Conservation (phyloP, 1,284 basidiomycete genomes). For the Coriolopsis trogii region DNA sequence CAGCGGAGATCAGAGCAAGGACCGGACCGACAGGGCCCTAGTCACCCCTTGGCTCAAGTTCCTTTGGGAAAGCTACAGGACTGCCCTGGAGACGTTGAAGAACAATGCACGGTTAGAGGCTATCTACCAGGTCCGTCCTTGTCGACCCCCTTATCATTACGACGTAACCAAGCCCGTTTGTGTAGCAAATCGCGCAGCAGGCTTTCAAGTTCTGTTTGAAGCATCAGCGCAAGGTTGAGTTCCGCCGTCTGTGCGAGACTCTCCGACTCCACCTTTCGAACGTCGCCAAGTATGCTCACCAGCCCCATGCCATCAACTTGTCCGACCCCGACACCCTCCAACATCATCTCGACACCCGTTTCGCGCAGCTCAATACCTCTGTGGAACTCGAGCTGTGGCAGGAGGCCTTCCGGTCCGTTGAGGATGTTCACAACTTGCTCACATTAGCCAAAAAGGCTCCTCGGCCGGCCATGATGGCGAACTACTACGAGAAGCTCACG, state of each 20-base stretch:
- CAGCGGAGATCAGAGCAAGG: slow-evolving; percentile 90
- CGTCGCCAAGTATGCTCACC: slow-evolving; percentile 95
- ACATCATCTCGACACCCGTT: slow-evolving; percentile 97
- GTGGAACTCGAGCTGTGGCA: slow-evolving; percentile 99
- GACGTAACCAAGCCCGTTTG: slow-evolving; percentile 9
- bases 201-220: slow-evolving; percentile 97
- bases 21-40: slow-evolving; percentile 93
- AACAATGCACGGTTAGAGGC: slow-evolving; percentile 94
- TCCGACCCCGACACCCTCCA: slow-evolving; percentile 96
- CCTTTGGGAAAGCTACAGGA: slow-evolving; percentile 98
- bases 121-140: slow-evolving; percentile 84
- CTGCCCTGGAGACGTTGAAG: slow-evolving; percentile 94
- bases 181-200: slow-evolving; percentile 92
- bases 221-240: slow-evolving; percentile 96
- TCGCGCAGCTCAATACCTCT: slow-evolving; percentile 97
- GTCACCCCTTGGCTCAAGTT: slow-evolving; percentile 99
- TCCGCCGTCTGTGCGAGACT: slow-evolving; percentile 96
- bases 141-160: not conserved
- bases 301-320: slow-evolving; percentile 97
- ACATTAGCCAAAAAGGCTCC: slow-evolving; percentile 92
- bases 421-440: slow-evolving; percentile 97
- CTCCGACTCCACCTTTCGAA: slow-evolving; percentile 95
- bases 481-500: slow-evolving; percentile 98
- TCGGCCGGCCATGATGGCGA: slow-evolving; percentile 96
- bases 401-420: slow-evolving; percentile 97